Evolutionary conservation across 177 flowering plant species (phyloP), one percentile per base, ranked within the genome.

Genomic region (Telopea speciosissima): DNA sequence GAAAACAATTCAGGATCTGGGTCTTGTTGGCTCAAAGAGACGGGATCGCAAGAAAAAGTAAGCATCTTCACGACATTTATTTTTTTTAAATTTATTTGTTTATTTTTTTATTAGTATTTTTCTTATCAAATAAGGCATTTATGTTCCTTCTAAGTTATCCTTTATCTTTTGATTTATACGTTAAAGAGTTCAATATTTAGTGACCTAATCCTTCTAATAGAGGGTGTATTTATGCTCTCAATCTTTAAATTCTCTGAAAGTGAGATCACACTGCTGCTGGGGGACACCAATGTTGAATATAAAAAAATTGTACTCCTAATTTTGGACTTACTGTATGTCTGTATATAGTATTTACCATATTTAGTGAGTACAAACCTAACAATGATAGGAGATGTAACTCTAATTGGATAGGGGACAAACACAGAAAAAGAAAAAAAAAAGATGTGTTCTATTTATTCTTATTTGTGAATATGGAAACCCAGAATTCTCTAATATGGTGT

Each of bases 41-140:
- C 67, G 69, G 71, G 91, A 91, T 75, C 90, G 89, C 44, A 85
- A 80, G 86, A 91, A 88, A 67, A 85, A 80, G 94, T 88, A 82
- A 77, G 83, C 49, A 13, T 12, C 25, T 70, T 7, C 25, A 11
- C 40, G 12, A 16, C 45, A 63, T 45, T 13, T 49, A 16, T 49
- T 49, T 49, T 49, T 49, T 13, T 16, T 16, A 49, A 12, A 0
- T 28, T 28, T 28, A 28, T 12, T 13, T 49, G 54, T 12, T 5
- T 11, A 0, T 49, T 49, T 49, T 49, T 11, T 49, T 49, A 16
- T 0, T 49, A 13, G 19, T 12, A 12, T 5, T 12, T 49, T 49
- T 49, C 19, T 49, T 49, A 1, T 49, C 19, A 49, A 49, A 49
- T 49, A 49, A 13, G 19, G 19, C 9, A 49, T 0, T 11, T 49